Percentiles rank a stretch among this genome's conserved stretches.
Conservation (phyloP, 2,329 filamentous ascomycete species). For the Penicillium sp. region DNA sequence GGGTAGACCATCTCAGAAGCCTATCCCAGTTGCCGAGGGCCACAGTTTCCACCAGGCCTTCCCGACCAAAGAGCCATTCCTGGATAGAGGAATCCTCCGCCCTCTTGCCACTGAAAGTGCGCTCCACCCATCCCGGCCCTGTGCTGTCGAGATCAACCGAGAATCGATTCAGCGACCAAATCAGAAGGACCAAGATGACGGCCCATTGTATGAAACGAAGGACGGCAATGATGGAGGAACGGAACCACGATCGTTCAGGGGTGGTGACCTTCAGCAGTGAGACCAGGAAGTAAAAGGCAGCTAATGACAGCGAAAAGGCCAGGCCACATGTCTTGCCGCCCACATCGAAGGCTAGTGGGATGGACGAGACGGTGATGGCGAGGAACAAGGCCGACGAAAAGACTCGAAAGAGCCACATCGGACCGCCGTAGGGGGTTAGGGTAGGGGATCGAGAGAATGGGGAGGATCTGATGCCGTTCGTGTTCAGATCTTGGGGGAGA, state of each 20-base stretch:
- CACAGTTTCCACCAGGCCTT: conserved; percentile 69
- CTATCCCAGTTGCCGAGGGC: conserved; percentile 84
- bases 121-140: conserved; percentile 64
- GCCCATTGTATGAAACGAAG: conserved; percentile 76
- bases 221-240: conserved; percentile 60
- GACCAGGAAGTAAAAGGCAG: conserved; percentile 82
- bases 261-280: conserved; percentile 71
- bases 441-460: conserved; percentile 5
- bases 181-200: conserved; percentile 73
- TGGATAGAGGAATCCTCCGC: conserved; percentile 57
- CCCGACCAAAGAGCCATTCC: conserved; percentile 81
- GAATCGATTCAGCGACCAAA: conserved; percentile 93
- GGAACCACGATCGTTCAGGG: conserved; percentile 65
- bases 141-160: conserved; percentile 69
- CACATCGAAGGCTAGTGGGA: conserved; percentile 95
- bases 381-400: conserved; percentile 77
- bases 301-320: conserved; percentile 82
- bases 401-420: conserved; percentile 77
- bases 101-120: conserved; percentile 61
- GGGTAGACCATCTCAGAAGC: conserved; percentile 77
- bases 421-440: conserved; percentile 22
- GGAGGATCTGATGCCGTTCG: not conserved
- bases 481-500: not conserved
- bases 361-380: conserved; percentile 83
- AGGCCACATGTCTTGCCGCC: conserved; percentile 88